Percentiles rank a stretch among this genome's conserved stretches.
phyloP scores from a whole-genome alignment of 1,284 basidiomycete species.

The Volvariella surrecta region DNA sequence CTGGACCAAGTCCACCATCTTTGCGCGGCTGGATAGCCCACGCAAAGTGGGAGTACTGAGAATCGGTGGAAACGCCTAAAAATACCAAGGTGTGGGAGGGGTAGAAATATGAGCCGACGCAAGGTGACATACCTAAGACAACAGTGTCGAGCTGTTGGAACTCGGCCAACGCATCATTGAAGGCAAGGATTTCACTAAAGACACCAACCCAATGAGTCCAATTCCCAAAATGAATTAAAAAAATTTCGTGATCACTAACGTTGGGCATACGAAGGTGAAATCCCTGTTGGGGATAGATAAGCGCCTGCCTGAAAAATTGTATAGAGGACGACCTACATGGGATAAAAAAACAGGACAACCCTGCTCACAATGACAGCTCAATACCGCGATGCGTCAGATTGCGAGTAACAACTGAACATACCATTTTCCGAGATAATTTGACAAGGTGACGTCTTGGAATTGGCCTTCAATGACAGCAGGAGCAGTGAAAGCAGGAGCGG shows the following conservation, averaged over 20 bases:
- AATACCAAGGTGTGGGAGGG: not conserved
- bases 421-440: constrained; percentile 80
- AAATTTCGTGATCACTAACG: constrained; percentile 24
- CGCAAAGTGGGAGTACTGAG: constrained; percentile 81
- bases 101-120: not conserved
- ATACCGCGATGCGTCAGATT: too few species aligned
- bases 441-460: constrained; percentile 69
- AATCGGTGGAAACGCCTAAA: constrained; percentile 75
- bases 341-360: constrained; percentile 78
- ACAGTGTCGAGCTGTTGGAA: constrained; percentile 69
- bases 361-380: constrained; percentile 27
- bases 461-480: constrained; percentile 67
- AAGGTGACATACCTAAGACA: constrained; percentile 54
- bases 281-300: constrained; percentile 34
- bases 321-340: constrained; percentile 43
- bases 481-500: constrained; percentile 72
- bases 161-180: constrained; percentile 74
- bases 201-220: not conserved
- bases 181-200: constrained; percentile 74
- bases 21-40: constrained; percentile 78
- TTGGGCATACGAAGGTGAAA: constrained; percentile 86
- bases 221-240: not conserved
- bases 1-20: constrained; percentile 81
- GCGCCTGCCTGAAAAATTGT: not conserved
- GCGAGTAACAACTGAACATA: constrained; percentile 19